These are phyloP conservation scores for Dothistroma septosporum DNA, from an alignment of 2,329 filamentous ascomycete species.

Conservation along the genomic window DNA sequence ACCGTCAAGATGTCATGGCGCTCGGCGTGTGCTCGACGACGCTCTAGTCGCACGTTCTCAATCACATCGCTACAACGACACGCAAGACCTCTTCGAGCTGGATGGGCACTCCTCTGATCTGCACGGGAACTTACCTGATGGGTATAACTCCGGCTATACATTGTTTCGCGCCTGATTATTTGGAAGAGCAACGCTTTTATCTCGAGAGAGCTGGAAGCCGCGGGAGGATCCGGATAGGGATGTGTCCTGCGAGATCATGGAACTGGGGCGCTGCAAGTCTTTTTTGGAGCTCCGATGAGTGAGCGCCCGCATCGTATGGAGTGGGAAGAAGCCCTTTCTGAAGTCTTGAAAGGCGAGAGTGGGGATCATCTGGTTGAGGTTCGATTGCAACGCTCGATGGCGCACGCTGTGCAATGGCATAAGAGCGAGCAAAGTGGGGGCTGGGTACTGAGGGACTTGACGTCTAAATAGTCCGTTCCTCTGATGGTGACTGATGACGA, in stretches of 20 bases:
- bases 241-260: conserved; percentile 9
- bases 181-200: neutral
- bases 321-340: neutral
- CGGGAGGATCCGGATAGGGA: neutral
- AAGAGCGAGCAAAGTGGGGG: neutral
- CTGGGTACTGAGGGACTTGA: conserved; percentile 9
- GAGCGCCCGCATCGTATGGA: neutral
- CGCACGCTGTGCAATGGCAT: neutral
- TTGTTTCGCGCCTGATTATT: neutral
- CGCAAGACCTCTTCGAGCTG: neutral
- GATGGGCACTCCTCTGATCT: conserved; percentile 10
- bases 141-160: conserved; percentile 8
- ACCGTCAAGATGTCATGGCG: neutral
- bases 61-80: conserved; percentile 4
- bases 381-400: neutral
- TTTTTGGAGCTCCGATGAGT: neutral
- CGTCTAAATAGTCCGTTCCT: conserved; percentile 3
- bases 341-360: neutral
- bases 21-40: conserved; percentile 10
- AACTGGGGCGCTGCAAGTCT: neutral
- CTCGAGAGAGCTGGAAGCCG: neutral
- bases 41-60: conserved; percentile 9
- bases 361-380: neutral
- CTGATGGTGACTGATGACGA: neutral
- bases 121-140: conserved; percentile 7